Percentiles rank a stretch among this genome's conserved stretches.
Evolutionary conservation across 2,329 filamentous ascomycete species (phyloP).

Genomic region (Rhynchosporium secalis): DNA sequence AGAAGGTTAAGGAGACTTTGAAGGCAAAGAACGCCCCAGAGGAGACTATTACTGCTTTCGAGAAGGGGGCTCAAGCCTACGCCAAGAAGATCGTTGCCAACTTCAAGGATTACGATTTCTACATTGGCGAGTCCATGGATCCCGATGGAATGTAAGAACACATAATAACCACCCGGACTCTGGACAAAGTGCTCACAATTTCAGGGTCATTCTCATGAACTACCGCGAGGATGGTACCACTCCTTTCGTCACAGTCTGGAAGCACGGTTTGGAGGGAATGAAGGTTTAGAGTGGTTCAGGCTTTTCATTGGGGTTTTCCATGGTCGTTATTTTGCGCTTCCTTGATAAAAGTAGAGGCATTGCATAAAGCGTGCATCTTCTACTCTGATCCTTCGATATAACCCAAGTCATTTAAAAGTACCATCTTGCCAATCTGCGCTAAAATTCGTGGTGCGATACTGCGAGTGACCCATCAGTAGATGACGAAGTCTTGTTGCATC

Average conservation of each 20-base stretch:
- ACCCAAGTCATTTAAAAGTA: conserved; percentile 12
- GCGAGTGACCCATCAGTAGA: too few relatives aligned
- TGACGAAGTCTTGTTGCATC: too few relatives aligned
- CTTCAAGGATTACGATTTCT: conserved; percentile 97
- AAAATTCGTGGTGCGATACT: too few relatives aligned
- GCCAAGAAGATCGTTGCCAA: conserved; percentile 78
- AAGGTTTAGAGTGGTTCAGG: conserved; percentile 71
- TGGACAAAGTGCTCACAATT: conserved; percentile 11
- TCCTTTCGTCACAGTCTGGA: conserved; percentile 89
- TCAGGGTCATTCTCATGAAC: conserved; percentile 79
- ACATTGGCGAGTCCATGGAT: conserved; percentile 89
- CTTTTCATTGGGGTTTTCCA: neutral
- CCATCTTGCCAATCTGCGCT: neutral
- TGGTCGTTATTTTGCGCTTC: conserved; percentile 8
- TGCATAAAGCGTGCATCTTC: conserved; percentile 18
- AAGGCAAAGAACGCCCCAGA: conserved; percentile 61
- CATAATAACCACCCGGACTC: conserved; percentile 9
- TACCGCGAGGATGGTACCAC: conserved; percentile 96
- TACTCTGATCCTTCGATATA: conserved; percentile 13
- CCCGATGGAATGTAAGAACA: conserved; percentile 81
- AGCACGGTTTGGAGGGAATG: conserved; percentile 83
- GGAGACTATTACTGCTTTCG: conserved; percentile 74
- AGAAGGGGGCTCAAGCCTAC: conserved; percentile 70
- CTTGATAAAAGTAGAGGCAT: conserved; percentile 11
- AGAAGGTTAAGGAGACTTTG: conserved; percentile 74